Conservation (phyloP, 495 filamentous ascomycete genomes). For the Aspergillus heteromorphus region DNA sequence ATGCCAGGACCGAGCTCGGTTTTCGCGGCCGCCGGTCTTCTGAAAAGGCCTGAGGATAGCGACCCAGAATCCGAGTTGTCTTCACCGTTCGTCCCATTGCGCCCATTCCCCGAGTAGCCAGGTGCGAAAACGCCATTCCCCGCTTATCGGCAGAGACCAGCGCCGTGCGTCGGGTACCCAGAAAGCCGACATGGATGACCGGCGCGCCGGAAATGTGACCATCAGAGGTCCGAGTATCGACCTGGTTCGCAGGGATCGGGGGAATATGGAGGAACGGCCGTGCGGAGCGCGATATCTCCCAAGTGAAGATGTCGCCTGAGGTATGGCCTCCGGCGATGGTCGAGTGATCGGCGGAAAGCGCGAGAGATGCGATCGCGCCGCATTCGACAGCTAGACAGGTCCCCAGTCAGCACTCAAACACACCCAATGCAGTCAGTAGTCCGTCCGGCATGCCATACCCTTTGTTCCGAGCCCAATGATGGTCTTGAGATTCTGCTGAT, state of each 20-base stretch:
- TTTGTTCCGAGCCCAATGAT: constrained; percentile 94
- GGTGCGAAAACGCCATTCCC: constrained; percentile 97
- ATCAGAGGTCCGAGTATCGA: constrained; percentile 63
- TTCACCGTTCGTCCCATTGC: constrained; percentile 80
- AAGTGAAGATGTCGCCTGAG: constrained; percentile 90
- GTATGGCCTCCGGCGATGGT: constrained; percentile 88
- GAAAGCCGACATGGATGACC: constrained; percentile 85
- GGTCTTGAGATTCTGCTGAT: constrained; percentile 87
- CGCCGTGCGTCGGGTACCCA: constrained; percentile 92
- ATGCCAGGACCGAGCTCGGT: constrained; percentile 91
- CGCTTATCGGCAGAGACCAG: constrained; percentile 94
- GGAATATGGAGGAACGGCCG: constrained; percentile 86
- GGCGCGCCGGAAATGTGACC: constrained; percentile 74
- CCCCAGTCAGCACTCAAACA: background rate
- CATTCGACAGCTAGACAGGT: constrained; percentile 70
- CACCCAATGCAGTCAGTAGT: background rate
- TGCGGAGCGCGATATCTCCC: constrained; percentile 78
- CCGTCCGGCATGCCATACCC: constrained; percentile 60
- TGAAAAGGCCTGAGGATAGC: constrained; percentile 65
- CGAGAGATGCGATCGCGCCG: constrained; percentile 79
- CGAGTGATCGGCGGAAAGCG: constrained; percentile 87
- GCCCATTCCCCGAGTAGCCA: constrained; percentile 87
- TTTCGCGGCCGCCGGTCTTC: constrained; percentile 65
- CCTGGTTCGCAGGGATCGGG: constrained; percentile 59
- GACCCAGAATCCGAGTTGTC: constrained; percentile 82